Evolutionary conservation across 2,329 filamentous ascomycete species (phyloP).

Genomic region (Aspergillus puulaauensis): DNA sequence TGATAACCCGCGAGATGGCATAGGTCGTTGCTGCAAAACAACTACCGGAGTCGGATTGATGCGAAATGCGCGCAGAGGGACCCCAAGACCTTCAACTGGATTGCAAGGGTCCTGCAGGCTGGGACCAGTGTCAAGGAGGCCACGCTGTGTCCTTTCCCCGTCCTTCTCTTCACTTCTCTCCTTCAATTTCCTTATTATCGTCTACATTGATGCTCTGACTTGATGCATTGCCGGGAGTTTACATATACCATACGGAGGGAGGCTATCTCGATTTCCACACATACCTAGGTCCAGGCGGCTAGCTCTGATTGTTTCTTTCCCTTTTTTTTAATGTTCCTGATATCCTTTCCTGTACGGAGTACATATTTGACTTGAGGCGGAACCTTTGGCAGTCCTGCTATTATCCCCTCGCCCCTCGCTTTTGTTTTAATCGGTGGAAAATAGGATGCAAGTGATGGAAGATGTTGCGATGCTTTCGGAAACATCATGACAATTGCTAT

Average conservation of each 20-base stretch:
- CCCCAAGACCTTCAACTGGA: slow-evolving; percentile 8
- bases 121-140: slow-evolving; percentile 13
- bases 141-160: slow-evolving; percentile 4
- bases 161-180: slow-evolving; percentile 8
- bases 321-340: slow-evolving; percentile 5
- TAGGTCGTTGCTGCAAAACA: slow-evolving; percentile 7
- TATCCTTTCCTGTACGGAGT: background rate
- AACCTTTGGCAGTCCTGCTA: background rate
- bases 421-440: slow-evolving; percentile 4
- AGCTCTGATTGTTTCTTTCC: slow-evolving; percentile 13
- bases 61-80: background rate
- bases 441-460: slow-evolving; percentile 5
- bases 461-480: background rate
- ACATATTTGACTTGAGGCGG: background rate
- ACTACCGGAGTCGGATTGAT: background rate
- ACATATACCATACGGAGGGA: slow-evolving; percentile 25
- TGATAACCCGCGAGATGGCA: slow-evolving; percentile 19
- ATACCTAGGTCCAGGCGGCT: slow-evolving; percentile 11
- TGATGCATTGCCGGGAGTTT: slow-evolving; percentile 34
- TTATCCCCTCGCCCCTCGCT: slow-evolving; percentile 2
- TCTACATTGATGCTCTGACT: slow-evolving; percentile 17
- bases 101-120: slow-evolving; percentile 19
- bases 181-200: slow-evolving; percentile 9
- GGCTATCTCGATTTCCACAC: slow-evolving; percentile 20
- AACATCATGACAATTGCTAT: background rate